phyloP scores from a whole-genome alignment of 129 eudicot genomes.

The Artemisia tridentata region DNA sequence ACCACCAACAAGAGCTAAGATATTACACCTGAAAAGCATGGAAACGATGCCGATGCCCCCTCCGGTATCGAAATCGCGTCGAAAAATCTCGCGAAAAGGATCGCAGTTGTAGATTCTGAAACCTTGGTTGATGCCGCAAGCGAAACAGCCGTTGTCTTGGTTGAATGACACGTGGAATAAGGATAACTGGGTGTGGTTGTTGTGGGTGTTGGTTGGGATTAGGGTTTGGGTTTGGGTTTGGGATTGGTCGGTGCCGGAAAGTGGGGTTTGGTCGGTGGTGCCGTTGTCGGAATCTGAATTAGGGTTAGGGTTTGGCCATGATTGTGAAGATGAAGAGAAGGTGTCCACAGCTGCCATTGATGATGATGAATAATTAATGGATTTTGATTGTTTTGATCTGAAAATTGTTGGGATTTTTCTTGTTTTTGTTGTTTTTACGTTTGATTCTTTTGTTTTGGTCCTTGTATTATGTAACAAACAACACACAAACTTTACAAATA shows the following conservation, averaged over 20 bases:
- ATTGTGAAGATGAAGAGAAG: slow-evolving; percentile 44
- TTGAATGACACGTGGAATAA: slow-evolving; percentile 75
- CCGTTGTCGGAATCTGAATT: slow-evolving; percentile 31
- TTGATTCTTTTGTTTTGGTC: background rate
- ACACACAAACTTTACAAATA: no score
- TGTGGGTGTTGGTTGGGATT: slow-evolving; percentile 6
- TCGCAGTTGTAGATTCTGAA: slow-evolving; percentile 76
- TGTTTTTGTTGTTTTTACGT: background rate
- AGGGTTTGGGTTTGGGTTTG: slow-evolving; percentile 14
- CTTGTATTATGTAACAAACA: background rate
- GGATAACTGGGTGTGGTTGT: slow-evolving; percentile 22
- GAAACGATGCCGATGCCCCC: slow-evolving; percentile 79
- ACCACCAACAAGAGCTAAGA: slow-evolving; percentile 77
- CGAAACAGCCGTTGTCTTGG: slow-evolving; percentile 78
- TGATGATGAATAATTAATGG: background rate
- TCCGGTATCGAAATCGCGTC: slow-evolving; percentile 67
- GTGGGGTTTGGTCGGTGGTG: no score
- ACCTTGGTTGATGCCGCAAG: slow-evolving; percentile 74
- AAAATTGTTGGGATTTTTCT: slow-evolving; percentile 4
- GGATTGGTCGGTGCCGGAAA: slow-evolving; percentile 5
- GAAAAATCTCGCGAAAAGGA: slow-evolving; percentile 79
- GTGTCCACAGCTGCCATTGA: slow-evolving; percentile 60
- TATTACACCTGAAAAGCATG: slow-evolving; percentile 86
- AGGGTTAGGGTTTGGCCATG: slow-evolving; percentile 31
- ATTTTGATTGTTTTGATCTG: background rate